These are phyloP conservation scores for Salvia sclarea DNA, from an alignment of 305 asterid genomes.

Conservation along the genomic window DNA sequence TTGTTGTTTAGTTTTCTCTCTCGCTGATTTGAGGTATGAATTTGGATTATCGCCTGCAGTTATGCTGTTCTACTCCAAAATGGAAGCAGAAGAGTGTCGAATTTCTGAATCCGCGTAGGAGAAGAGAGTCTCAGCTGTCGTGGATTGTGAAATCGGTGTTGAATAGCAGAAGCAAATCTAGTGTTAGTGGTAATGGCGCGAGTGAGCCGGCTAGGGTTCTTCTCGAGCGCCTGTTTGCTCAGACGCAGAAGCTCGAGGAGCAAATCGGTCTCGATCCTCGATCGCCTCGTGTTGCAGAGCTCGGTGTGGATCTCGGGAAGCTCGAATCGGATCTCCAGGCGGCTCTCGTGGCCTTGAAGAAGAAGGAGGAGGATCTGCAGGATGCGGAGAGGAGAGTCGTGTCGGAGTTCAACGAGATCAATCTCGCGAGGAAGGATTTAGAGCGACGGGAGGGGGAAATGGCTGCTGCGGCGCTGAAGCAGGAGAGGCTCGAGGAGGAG, in stretches of 20 bases:
- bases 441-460: slow-evolving; percentile 55
- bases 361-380: slow-evolving; percentile 77
- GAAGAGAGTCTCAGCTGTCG: slow-evolving; percentile 35
- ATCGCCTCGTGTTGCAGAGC: slow-evolving; percentile 51
- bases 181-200: slow-evolving; percentile 60
- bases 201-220: slow-evolving; percentile 71
- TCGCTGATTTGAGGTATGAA: slow-evolving; percentile 12
- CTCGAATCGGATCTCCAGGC: slow-evolving; percentile 70
- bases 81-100: slow-evolving; percentile 47
- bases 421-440: slow-evolving; percentile 57
- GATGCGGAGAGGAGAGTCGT: slow-evolving; percentile 64
- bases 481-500: slow-evolving; percentile 71
- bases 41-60: slow-evolving; percentile 42
- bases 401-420: slow-evolving; percentile 51
- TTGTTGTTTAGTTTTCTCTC: not conserved
- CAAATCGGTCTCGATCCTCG: slow-evolving; percentile 61
- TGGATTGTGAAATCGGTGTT: slow-evolving; percentile 59
- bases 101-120: slow-evolving; percentile 36
- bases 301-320: slow-evolving; percentile 50
- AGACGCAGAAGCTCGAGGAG: slow-evolving; percentile 89
- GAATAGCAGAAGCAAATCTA: slow-evolving; percentile 47
- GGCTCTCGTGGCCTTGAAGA: slow-evolving; percentile 65
- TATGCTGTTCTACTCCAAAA: slow-evolving; percentile 35
- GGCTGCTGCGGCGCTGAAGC: slow-evolving; percentile 50
- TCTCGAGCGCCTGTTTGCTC: slow-evolving; percentile 74